Base-by-base conservation (phyloP, 306 rosid genomes). In the Mimosa pudica region DNA sequence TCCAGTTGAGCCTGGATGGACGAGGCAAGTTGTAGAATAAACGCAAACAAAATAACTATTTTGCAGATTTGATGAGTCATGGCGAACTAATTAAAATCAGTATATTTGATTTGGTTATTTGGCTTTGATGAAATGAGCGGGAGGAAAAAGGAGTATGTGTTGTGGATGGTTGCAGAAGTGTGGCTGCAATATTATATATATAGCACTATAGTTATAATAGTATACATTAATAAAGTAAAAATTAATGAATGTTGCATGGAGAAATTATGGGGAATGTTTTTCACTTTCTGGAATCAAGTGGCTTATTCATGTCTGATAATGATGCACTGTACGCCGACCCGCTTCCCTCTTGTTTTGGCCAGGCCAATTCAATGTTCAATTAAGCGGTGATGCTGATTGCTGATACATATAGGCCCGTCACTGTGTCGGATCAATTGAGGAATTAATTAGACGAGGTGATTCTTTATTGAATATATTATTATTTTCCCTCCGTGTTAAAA, bases 281-380 rank as follows among this genome's bases (percentile, higher is more conserved):
- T 73, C 78, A 63, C 65, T 74, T 45, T 81, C 76, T 6, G 42
- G 70, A 8, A 55, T 24, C 68, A 14, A 76, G 68, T 54, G 75
- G 7, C 17, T 16, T 8, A 70, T 78, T 70, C 35, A 78, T 54
- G 48, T 57, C 18, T 55, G 48, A 20, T 44, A 16, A 0, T 55
- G 60, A 44, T 54, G 58, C 8, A 13, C 14, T 5, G 38, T 24
- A 24, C 30, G 30, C 30, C 42, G 62, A 55, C 64, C 64, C 64
- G 35, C 33, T 20, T 24, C 30, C 24, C 20, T 6, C 2, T 49
- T 45, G 24, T 76, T 64, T 65, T 66, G 44, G 8, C 51, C 5
- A 24, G 30, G 30, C 30, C 30, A 33, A 49, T 77, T 65, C 10
- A 77, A 48, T 76, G 62, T 10, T n/a, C 36, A 51, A 76, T 77